Percentiles rank a stretch among this genome's conserved stretches.
These are phyloP conservation scores for Neodidymelliopsis sp. DNA, from an alignment of 2,329 filamentous ascomycete species.

Conservation along the genomic window DNA sequence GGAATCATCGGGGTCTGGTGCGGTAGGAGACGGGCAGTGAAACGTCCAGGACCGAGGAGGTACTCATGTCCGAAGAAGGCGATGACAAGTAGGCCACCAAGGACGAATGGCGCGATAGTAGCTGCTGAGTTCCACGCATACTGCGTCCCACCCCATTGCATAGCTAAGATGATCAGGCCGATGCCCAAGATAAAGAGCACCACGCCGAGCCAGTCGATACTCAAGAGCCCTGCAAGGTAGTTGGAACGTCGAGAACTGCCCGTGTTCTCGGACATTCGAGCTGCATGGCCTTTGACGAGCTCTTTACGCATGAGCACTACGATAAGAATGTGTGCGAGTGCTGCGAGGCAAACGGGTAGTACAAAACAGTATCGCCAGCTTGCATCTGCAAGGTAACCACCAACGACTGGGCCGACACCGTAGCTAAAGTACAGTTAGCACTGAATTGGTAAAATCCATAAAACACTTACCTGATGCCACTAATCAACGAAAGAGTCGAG, in stretches of 20 bases:
- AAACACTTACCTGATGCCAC: constrained; percentile 56
- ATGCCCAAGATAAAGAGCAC: constrained; percentile 46
- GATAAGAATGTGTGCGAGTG: constrained; percentile 61
- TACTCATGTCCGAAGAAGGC: constrained; percentile 62
- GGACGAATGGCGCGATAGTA: constrained; percentile 62
- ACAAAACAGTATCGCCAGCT: constrained; percentile 74
- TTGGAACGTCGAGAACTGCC: constrained; percentile 42
- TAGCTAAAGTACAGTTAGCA: constrained; percentile 51
- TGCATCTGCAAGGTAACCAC: constrained; percentile 62
- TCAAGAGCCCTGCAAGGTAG: constrained; percentile 49
- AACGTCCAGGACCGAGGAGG: constrained; percentile 59
- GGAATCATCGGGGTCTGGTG: constrained; percentile 70
- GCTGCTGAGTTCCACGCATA: constrained; percentile 64
- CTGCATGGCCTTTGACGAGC: constrained; percentile 61
- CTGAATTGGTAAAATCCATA: background rate
- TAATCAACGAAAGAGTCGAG: constrained; percentile 69
- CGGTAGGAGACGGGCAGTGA: constrained; percentile 59
- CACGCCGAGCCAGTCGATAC: constrained; percentile 53
- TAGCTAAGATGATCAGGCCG: constrained; percentile 47
- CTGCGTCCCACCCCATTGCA: constrained; percentile 65
- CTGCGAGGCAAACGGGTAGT: constrained; percentile 51
- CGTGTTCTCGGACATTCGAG: constrained; percentile 34
- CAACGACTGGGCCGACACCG: constrained; percentile 67
- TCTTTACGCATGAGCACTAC: constrained; percentile 66
- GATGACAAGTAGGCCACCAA: constrained; percentile 58